Percentiles rank a stretch among this genome's conserved stretches.
Evolutionary conservation across 805 yeast genomes (phyloP).

Genomic region (Myxozyma mucilagina): DNA sequence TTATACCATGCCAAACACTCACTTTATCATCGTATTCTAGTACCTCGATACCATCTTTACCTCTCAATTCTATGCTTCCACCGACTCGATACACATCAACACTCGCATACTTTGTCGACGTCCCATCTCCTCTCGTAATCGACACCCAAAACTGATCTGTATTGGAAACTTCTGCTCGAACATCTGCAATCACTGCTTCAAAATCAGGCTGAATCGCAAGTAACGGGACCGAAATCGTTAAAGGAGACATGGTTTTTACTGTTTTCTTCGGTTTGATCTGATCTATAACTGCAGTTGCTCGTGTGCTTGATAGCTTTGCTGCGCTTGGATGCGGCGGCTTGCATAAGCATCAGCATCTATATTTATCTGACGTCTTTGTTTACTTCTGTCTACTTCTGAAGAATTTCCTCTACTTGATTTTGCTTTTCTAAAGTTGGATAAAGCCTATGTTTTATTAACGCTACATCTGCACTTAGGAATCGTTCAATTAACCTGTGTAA

Average conservation of each 20-base stretch:
- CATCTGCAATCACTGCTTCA: slow-evolving; percentile 48
- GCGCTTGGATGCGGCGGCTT: too few species aligned
- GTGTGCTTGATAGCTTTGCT: too few species aligned
- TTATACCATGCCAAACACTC: not conserved
- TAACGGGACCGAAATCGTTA: slow-evolving; percentile 25
- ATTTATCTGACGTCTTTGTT: not conserved
- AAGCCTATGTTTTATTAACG: too few species aligned
- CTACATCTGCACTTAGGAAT: too few species aligned
- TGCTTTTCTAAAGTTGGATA: too few species aligned
- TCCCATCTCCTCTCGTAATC: slow-evolving; percentile 15
- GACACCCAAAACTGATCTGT: slow-evolving; percentile 50
- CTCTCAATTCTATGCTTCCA: slow-evolving; percentile 12
- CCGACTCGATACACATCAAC: slow-evolving; percentile 35
- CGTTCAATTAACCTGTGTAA: too few species aligned
- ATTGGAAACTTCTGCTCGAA: slow-evolving; percentile 31
- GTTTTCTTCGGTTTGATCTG: not conserved
- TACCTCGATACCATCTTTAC: slow-evolving; percentile 25
- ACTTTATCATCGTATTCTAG: slow-evolving; percentile 10
- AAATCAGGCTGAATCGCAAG: slow-evolving; percentile 50
- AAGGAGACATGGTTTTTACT: slow-evolving; percentile 12
- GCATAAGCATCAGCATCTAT: too few species aligned
- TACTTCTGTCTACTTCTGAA: too few species aligned
- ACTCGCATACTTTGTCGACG: slow-evolving; percentile 37
- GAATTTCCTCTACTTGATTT: too few species aligned
- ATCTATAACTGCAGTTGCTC: not conserved